Base-by-base conservation (phyloP, 139 green algal species). In the Chlamydomonas asymmetrica region DNA sequence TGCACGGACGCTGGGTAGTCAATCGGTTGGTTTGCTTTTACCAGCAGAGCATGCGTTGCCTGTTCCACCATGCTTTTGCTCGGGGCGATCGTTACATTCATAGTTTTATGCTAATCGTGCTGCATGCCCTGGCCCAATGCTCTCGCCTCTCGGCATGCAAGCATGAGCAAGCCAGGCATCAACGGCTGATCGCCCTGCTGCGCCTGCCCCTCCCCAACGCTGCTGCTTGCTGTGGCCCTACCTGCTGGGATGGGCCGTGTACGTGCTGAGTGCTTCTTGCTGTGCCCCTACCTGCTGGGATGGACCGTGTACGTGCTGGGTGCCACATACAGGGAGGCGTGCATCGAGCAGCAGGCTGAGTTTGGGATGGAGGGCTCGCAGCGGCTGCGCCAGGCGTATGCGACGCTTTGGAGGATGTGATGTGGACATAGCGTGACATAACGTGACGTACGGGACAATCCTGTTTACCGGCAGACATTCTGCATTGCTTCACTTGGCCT, bases 311-410 rank as follows among this genome's bases (percentile, higher is more conserved):
- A n/a, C n/a, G n/a, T n/a, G n/a, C n/a, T n/a, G n/a, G n/a, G n/a
- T n/a, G n/a, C n/a, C 57, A 25, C 3, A 29, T 31, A 20, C 69
- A 75, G 69, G 56, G 69, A 75, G 69, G 69, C 69, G 7, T 75
- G 69, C 56, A 43, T 75, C 3, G 32, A 39, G 22, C 54, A 35
- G 1, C 35, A 45, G 69, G 13, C 27, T 4, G 54, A 39, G 38
- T 75, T 75, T 31, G 27, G 39, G 16, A 56, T 67, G 39, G n/a
- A 37, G n/a, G 66, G 66, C n/a, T 56, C 54, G 20, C 54, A 39
- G 9, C 66, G 66, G 39, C n/a, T 75, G 5, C 56, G 69, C 6
- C 54, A 66, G 54, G 69, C 69, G 20, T 75, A 75, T 20, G 69
- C 69, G 2, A 9, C 34, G 1, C 66, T 75, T 54, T 49, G 40